Conservation (phyloP, 108 stramenopile genomes). For the Skeletonema costatum region DNA sequence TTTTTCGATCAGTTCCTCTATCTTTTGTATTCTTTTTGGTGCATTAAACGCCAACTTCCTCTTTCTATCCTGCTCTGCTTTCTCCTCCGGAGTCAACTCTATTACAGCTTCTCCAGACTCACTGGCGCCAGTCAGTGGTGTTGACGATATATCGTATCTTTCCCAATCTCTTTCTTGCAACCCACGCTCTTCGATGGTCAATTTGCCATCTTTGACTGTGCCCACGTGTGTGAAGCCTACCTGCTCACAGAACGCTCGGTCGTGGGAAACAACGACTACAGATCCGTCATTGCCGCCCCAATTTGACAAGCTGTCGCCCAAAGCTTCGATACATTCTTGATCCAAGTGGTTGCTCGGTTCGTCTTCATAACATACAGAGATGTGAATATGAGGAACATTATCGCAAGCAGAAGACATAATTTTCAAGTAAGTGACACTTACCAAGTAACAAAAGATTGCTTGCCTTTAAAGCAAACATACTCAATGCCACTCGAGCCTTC, state of each 20-base stretch:
- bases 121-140: conserved; percentile 10
- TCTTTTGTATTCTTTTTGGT: conserved; percentile 74
- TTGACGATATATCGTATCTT: conserved; percentile 44
- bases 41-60: conserved; percentile 86
- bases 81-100: conserved; percentile 38
- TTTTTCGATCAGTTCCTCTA: conserved; percentile 75
- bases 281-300: conserved; percentile 86
- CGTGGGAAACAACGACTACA: conserved; percentile 91
- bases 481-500: conserved; percentile 84
- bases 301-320: conserved; percentile 69
- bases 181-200: conserved; percentile 76
- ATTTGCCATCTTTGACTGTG: conserved; percentile 76
- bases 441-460: conserved; percentile 77
- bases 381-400: background rate
- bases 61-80: conserved; percentile 49
- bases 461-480: conserved; percentile 85
- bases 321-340: conserved; percentile 69
- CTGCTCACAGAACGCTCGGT: conserved; percentile 86
- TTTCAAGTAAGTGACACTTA: conserved; percentile 26
- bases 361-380: background rate
- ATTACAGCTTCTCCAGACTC: conserved; percentile 3
- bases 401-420: background rate
- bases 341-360: conserved; percentile 30
- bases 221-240: conserved; percentile 90
- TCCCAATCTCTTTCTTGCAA: conserved; percentile 82